These are phyloP conservation scores for Serpula lacrymans DNA, from an alignment of 768 basidiomycete species.

Conservation along the genomic window DNA sequence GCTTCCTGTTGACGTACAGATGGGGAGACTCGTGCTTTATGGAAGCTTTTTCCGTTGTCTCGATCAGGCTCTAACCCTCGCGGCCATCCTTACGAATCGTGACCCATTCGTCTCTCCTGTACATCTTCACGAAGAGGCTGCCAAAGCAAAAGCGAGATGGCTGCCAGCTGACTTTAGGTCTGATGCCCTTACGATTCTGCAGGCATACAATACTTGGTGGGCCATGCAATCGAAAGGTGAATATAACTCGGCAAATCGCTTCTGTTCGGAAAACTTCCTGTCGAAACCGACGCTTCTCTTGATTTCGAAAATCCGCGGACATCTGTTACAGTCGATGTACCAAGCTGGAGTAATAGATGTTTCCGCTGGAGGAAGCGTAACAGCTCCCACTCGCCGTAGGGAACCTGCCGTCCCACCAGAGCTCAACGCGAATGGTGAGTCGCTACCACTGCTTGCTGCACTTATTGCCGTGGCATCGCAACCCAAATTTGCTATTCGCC, in stretches of 20 bases:
- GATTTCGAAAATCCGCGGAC: conserved; percentile 77
- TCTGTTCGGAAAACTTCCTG: conserved; percentile 84
- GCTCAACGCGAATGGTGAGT: conserved; percentile 70
- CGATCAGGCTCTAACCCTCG: conserved; percentile 81
- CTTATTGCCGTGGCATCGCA: conserved; percentile 84
- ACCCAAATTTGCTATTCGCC: conserved; percentile 86
- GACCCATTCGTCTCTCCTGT: conserved; percentile 89
- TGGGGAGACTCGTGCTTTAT: conserved; percentile 86
- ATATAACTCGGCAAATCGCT: conserved; percentile 63
- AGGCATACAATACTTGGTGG: conserved; percentile 84
- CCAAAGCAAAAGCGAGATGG: conserved; percentile 74
- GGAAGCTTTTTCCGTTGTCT: conserved; percentile 93
- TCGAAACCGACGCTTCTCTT: conserved; percentile 79
- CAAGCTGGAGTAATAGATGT: conserved; percentile 80
- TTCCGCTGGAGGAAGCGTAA: conserved; percentile 60
- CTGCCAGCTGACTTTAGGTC: conserved; percentile 76
- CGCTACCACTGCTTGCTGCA: conserved; percentile 73
- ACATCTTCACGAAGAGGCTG: conserved; percentile 68
- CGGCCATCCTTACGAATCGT: conserved; percentile 86
- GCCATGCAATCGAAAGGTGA: conserved; percentile 63
- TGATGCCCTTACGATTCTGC: conserved; percentile 74
- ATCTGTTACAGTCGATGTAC: conserved; percentile 74
- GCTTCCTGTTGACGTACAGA: conserved; percentile 84
- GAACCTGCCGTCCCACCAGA: conserved; percentile 53
- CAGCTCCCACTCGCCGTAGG: conserved; percentile 25